Percentiles rank a stretch among this genome's conserved stretches.
phyloP scores from a whole-genome alignment of 306 rosid genomes.

The Rosa lucieae region DNA sequence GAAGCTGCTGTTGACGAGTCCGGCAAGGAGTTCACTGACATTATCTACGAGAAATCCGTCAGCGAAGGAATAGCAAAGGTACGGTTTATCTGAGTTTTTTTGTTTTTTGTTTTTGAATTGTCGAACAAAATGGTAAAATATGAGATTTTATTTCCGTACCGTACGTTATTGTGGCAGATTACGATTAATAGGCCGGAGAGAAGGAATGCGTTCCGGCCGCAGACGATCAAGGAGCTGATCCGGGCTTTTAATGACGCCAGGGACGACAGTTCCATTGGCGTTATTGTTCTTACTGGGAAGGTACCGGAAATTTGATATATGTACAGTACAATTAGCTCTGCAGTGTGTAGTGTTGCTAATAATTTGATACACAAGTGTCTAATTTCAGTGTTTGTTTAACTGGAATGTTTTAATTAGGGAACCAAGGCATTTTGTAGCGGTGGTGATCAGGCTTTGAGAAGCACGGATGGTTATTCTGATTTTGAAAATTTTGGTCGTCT shows the following conservation, averaged over 20 bases:
- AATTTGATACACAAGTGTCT: background rate
- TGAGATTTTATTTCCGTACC: background rate
- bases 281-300: slow-evolving; percentile 76
- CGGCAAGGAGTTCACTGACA: slow-evolving; percentile 62
- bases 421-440: slow-evolving; percentile 87
- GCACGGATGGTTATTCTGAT: slow-evolving; percentile 75
- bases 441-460: slow-evolving; percentile 86
- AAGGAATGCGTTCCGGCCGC: slow-evolving; percentile 82
- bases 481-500: slow-evolving; percentile 62
- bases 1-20: slow-evolving; percentile 39
- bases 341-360: background rate
- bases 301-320: slow-evolving; percentile 23
- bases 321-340: background rate
- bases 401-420: slow-evolving; percentile 46
- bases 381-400: background rate
- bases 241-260: slow-evolving; percentile 78
- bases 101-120: background rate
- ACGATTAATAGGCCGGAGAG: slow-evolving; percentile 74
- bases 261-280: slow-evolving; percentile 75
- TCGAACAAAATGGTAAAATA: background rate
- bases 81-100: background rate
- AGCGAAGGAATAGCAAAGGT: slow-evolving; percentile 93
- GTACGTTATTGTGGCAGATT: slow-evolving; percentile 41
- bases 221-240: slow-evolving; percentile 75
- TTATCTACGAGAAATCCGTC: slow-evolving; percentile 68